These are phyloP conservation scores for Eimeria falciformis DNA, from an alignment of 169 alveolate genomes.

Conservation along the genomic window DNA sequence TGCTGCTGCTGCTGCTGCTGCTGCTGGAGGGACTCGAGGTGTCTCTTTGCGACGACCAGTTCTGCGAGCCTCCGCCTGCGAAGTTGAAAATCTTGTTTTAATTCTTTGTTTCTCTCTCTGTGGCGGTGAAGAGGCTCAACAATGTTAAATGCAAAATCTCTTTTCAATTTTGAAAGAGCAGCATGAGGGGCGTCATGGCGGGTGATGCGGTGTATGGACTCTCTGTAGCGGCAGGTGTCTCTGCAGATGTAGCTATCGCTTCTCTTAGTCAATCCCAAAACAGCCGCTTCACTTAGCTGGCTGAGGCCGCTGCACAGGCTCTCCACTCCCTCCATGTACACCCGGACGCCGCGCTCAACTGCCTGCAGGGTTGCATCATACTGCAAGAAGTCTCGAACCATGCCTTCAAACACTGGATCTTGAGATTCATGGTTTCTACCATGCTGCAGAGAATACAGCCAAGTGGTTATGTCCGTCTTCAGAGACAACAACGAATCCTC, in stretches of 20 bases:
- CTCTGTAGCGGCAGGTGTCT: constrained; percentile 67
- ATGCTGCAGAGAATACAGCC: constrained; percentile 5
- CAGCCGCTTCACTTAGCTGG: constrained; percentile 68
- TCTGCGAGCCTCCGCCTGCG: constrained; percentile 39
- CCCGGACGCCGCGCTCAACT: constrained; percentile 63
- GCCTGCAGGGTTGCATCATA: constrained; percentile 71
- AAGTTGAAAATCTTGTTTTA: not conserved
- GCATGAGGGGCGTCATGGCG: constrained; percentile 80
- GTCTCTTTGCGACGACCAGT: constrained; percentile 26
- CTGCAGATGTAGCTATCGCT: constrained; percentile 58
- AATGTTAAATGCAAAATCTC: constrained; percentile 72
- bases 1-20: constrained; percentile 35
- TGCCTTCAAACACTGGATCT: constrained; percentile 79
- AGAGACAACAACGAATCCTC: not conserved
- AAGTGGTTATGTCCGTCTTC: not conserved
- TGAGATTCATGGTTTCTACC: constrained; percentile 1
- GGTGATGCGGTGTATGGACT: constrained; percentile 47
- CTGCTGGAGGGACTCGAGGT: constrained; percentile 28
- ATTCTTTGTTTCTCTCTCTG: constrained; percentile 48
- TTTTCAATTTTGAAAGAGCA: constrained; percentile 37
- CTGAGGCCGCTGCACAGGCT: constrained; percentile 64
- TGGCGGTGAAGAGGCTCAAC: constrained; percentile 71
- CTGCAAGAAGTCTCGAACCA: constrained; percentile 75
- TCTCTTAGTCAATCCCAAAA: constrained; percentile 62
- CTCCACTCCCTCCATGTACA: constrained; percentile 61